Evolutionary conservation across 371 early-diverging fungal species (phyloP), one percentile per base, ranked within the genome.

Genomic region (Lichtheimia hyalospora): DNA sequence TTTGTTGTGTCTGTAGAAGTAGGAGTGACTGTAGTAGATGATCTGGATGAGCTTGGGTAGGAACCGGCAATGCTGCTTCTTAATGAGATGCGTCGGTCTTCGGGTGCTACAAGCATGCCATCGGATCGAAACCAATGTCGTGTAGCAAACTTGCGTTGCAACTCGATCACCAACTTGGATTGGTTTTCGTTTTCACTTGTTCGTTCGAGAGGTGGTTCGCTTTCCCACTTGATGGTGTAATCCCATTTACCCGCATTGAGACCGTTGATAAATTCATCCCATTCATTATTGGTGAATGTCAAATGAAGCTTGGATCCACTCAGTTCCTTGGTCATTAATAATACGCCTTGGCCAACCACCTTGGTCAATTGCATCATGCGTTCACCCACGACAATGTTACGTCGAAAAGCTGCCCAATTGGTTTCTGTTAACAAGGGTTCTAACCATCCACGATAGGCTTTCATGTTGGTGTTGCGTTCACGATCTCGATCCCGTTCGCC

Each of bases 321-420:
- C 15, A 79, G 49, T 60, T 79, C 80, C 51, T 79, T 79, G 43
- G 80, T 79, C 77, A 79, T 76, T 40, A 76, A 43, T 13, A 79
- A 49, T 0, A 79, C 66, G 34, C 80, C 80, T 60, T 74, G 71
- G 0, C 80, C 80, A 2, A 76, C 73, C 0, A 70, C 63, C 24
- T 73, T 70, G 34, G 77, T 69, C 15, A 79, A 50, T 16, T 72
- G 77, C 66, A 73, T 63, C 64, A 79, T 79, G 2, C 80, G 69
- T 25, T 79, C 80, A 18, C 80, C 80, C 0, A 79, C 80, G 25
- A 79, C 73, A 16, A 79, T 69, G 41, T 79, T 79, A 24, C 80
- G 65, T 25, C 80, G 69, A 44, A 79, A 79, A 2, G 80, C 80
- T 4, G 80, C 80, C 80, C 80, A 79, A 48, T 79, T 79, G 5